Base-by-base conservation (phyloP, 768 basidiomycete species). In the Panaeolus cyanescens region DNA sequence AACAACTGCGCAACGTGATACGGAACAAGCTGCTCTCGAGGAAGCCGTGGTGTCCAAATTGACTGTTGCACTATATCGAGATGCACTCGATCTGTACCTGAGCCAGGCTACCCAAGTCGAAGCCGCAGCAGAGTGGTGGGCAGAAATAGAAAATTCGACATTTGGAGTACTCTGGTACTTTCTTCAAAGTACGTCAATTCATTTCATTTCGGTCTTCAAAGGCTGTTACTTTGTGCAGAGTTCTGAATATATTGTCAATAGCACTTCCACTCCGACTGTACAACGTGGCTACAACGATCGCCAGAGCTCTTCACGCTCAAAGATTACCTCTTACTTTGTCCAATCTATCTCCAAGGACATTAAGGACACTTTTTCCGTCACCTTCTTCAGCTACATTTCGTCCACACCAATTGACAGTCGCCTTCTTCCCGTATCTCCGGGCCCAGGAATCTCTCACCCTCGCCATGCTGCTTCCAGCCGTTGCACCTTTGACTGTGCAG, bases 101-200 rank as follows among this genome's bases (percentile, higher is more conserved):
- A 69, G 77, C 9, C 86, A 92, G 67, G 92, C 95, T 1, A 78
- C 84, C 8, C 72, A 85, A 32, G 85, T 88, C 12, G 93, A 95
- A 66, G 74, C 80, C 6, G 92, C 95, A 67, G 86, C 91, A 19
- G 85, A 91, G 45, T 97, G 91, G 90, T 98, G 95, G 95, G 80
- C 82, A 15, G 82, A 86, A 30, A 71, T 91, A 39, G 87, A 89
- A 63, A 80, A 85, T 32, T 93, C 90, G 3, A 69, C 78, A 28
- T 65, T 74, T 56, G 82, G 79, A 19, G 80, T 89, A 9, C 81
- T 82, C 3, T 75, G 83, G 68, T 94, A 91, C 72, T 78, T 96
- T 28, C 63, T 96, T 1, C 91, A 95, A 77, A 92, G 93, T 96
- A 68, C 66, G 88, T 78, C 39, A 40, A 53, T 25, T 33, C 37